phyloP scores from a whole-genome alignment of 768 basidiomycete genomes.

The Gymnopilus junonius region DNA sequence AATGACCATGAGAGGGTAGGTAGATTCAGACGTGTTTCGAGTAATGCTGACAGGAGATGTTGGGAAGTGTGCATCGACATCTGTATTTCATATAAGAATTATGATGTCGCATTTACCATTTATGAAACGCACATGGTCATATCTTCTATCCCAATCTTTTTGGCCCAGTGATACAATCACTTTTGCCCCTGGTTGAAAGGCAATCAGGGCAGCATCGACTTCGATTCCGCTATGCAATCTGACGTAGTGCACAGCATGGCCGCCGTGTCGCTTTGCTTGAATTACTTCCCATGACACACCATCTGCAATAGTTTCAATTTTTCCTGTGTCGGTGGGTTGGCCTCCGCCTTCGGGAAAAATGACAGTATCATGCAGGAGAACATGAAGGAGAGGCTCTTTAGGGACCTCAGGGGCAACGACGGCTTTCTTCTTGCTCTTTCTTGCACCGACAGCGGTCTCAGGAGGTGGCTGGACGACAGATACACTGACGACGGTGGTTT shows the following conservation, averaged over 20 bases:
- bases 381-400: conserved; percentile 57
- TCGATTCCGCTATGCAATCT: conserved; percentile 40
- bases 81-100: conserved; percentile 35
- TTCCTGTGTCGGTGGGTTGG: conserved; percentile 77
- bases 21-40: conserved; percentile 64
- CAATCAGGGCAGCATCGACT: conserved; percentile 45
- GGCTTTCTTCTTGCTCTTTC: conserved; percentile 63
- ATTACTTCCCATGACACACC: conserved; percentile 60
- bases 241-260: conserved; percentile 78
- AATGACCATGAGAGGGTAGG: conserved; percentile 87
- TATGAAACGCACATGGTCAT: conserved; percentile 65
- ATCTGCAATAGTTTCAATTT: conserved; percentile 49
- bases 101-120: background rate
- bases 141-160: conserved; percentile 64
- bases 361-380: conserved; percentile 76
- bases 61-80: conserved; percentile 89
- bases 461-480: conserved; percentile 48
- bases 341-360: conserved; percentile 86
- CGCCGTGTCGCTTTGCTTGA: conserved; percentile 70
- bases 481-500: conserved; percentile 59
- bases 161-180: conserved; percentile 61
- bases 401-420: conserved; percentile 49
- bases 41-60: conserved; percentile 80
- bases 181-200: conserved; percentile 53
- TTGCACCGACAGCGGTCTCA: conserved; percentile 28